A percentile compares a stretch with the other conserved stretches of the same genome.
Conservation (phyloP, 2,329 filamentous ascomycete genomes). For the Fusarium equiseti region DNA sequence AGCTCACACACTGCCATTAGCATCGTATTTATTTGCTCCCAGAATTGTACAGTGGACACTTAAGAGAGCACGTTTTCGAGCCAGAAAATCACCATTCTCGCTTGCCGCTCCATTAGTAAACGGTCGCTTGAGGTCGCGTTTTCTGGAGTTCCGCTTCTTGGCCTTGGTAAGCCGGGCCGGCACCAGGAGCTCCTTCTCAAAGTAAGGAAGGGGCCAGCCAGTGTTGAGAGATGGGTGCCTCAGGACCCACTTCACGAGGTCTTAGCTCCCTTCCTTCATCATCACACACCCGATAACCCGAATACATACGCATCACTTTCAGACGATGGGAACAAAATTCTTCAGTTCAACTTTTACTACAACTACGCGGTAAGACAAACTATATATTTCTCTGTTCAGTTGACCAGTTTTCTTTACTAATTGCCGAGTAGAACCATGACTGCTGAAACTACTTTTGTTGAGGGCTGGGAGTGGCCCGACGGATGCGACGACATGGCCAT, state of each 20-base stretch:
- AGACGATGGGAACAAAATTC: neutral
- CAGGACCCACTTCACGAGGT: neutral
- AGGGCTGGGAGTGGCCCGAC: neutral
- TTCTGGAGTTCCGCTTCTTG: neutral
- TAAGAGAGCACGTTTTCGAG: slow-evolving; percentile 58
- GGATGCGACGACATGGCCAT: too few species aligned
- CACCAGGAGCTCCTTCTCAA: neutral
- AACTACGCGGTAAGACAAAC: too few species aligned
- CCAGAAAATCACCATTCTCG: slow-evolving; percentile 49
- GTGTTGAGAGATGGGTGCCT: neutral
- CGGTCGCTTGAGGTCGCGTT: neutral
- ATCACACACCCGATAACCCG: neutral
- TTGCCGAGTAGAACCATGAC: too few species aligned
- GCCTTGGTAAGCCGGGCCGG: neutral
- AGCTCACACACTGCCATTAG: too few species aligned
- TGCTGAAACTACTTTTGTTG: too few species aligned
- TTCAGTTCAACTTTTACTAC: neutral
- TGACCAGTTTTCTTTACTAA: too few species aligned
- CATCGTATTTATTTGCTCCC: too few species aligned
- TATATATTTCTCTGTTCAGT: too few species aligned
- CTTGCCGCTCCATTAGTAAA: slow-evolving; percentile 3
- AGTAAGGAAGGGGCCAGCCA: neutral
- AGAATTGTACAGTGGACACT: slow-evolving; percentile 24
- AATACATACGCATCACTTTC: neutral
- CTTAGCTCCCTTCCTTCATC: neutral